Percentiles rank a stretch among this genome's conserved stretches.
Evolutionary conservation across 495 filamentous ascomycete species (phyloP).

Genomic region (Chaetomium cochliodes): DNA sequence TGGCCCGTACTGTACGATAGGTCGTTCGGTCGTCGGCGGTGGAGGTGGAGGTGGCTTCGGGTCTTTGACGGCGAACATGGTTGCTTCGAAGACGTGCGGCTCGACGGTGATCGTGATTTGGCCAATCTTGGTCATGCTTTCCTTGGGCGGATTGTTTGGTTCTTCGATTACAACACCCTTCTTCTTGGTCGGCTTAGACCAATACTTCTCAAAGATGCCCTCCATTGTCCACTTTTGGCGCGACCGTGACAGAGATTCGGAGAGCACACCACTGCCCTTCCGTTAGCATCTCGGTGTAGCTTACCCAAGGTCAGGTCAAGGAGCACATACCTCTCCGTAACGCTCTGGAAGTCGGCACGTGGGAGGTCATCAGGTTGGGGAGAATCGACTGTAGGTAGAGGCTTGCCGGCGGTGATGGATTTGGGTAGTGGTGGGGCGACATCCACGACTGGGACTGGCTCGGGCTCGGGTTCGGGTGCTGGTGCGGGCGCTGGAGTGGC

Average conservation of each 20-base stretch:
- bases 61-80: constrained; percentile 82
- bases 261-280: constrained; percentile 70
- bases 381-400: constrained; percentile 69
- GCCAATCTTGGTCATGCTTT: constrained; percentile 83
- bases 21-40: constrained; percentile 45
- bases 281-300: constrained; percentile 11
- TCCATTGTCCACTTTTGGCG: constrained; percentile 86
- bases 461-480: constrained; percentile 35
- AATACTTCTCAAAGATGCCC: constrained; percentile 88
- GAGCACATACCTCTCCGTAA: constrained; percentile 70
- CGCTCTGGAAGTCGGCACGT: constrained; percentile 70
- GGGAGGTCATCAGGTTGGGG: constrained; percentile 66
- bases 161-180: constrained; percentile 69
- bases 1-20: constrained; percentile 70
- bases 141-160: constrained; percentile 74
- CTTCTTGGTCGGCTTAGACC: constrained; percentile 83
- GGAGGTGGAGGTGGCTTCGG: constrained; percentile 45
- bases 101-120: constrained; percentile 78
- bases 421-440: constrained; percentile 61
- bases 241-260: constrained; percentile 78
- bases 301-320: not conserved
- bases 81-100: constrained; percentile 86
- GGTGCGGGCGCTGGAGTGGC: constrained; percentile 40
- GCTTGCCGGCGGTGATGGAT: constrained; percentile 54
- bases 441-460: constrained; percentile 30